These are phyloP conservation scores for Lactarius psammicola DNA, from an alignment of 768 basidiomycete genomes.

Conservation along the genomic window DNA sequence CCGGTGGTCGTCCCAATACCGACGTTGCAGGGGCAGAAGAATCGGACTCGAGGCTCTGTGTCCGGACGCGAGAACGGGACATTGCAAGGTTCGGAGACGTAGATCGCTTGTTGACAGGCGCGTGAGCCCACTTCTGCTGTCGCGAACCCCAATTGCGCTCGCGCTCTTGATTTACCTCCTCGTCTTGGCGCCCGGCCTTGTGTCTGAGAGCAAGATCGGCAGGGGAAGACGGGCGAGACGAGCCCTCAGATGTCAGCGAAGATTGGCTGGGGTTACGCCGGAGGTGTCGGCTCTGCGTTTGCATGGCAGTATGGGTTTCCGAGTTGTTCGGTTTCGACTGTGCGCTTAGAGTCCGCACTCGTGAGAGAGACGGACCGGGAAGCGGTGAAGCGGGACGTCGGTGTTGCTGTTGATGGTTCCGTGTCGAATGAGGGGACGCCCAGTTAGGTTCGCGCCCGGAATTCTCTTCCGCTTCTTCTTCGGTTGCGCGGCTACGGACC, in stretches of 20 bases:
- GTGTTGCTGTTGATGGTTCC: constrained; percentile 10
- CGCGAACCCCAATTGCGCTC: constrained; percentile 73
- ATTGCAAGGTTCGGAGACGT: constrained; percentile 22
- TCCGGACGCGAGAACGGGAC: constrained; percentile 27
- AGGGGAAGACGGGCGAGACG: constrained; percentile 16
- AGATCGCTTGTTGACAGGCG: constrained; percentile 27
- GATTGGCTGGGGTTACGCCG: constrained; percentile 15
- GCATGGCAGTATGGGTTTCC: constrained; percentile 35
- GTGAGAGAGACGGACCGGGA: constrained; percentile 11
- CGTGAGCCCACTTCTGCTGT: constrained; percentile 34
- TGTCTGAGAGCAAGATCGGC: constrained; percentile 28
- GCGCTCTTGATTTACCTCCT: constrained; percentile 46
- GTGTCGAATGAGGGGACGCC: background rate
- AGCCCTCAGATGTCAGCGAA: constrained; percentile 26
- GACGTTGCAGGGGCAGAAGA: constrained; percentile 8
- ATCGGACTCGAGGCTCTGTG: constrained; percentile 18
- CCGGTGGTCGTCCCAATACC: background rate
- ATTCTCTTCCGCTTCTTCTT: constrained; percentile 15
- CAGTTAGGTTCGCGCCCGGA: constrained; percentile 7
- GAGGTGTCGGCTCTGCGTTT: constrained; percentile 36
- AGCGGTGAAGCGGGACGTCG: constrained; percentile 1
- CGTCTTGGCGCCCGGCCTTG: constrained; percentile 33
- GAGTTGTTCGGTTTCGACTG: constrained; percentile 1
- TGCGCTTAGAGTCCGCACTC: constrained; percentile 5
- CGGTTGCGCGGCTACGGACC: constrained; percentile 11